These are phyloP conservation scores for Pholiota molesta DNA, from an alignment of 768 basidiomycete species.

Conservation along the genomic window DNA sequence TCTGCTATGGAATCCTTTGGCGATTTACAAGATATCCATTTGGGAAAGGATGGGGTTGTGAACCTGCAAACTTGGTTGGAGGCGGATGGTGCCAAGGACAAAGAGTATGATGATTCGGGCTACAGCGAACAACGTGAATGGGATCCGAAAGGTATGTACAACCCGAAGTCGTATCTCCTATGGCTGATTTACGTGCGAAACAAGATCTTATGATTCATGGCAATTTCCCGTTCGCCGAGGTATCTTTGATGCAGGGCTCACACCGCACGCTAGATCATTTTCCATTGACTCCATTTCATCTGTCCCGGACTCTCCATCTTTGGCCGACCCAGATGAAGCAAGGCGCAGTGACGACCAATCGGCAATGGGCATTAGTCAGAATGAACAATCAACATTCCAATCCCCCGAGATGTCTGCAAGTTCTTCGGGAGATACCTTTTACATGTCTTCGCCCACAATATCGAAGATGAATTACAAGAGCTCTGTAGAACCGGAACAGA, in stretches of 20 bases:
- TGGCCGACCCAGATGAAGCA: slow-evolving; percentile 17
- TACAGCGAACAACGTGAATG: slow-evolving; percentile 47
- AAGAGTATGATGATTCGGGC: slow-evolving; percentile 52
- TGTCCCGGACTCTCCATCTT: slow-evolving; percentile 39
- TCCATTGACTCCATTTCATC: slow-evolving; percentile 60
- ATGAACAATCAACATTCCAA: slow-evolving; percentile 4
- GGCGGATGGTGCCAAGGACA: slow-evolving; percentile 41
- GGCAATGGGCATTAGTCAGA: neutral
- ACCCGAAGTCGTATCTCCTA: slow-evolving; percentile 3
- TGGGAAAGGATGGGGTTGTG: slow-evolving; percentile 73
- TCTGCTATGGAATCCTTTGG: slow-evolving; percentile 48
- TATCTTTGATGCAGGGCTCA: slow-evolving; percentile 39
- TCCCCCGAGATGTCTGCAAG: slow-evolving; percentile 7
- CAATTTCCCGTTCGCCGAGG: slow-evolving; percentile 37
- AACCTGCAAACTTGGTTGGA: slow-evolving; percentile 79
- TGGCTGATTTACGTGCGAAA: neutral
- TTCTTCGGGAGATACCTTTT: slow-evolving; percentile 11
- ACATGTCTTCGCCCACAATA: slow-evolving; percentile 23
- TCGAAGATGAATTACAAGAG: slow-evolving; percentile 7
- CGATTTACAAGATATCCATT: slow-evolving; percentile 47
- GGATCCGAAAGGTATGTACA: slow-evolving; percentile 41
- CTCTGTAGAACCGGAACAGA: slow-evolving; percentile 38
- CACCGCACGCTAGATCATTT: slow-evolving; percentile 59
- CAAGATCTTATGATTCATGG: slow-evolving; percentile 43
- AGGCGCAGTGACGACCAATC: slow-evolving; percentile 25